Evolutionary conservation across 108 stramenopile genomes (phyloP), one percentile per base, ranked within the genome.

Genomic region (Nannochloropsis gaditana): DNA sequence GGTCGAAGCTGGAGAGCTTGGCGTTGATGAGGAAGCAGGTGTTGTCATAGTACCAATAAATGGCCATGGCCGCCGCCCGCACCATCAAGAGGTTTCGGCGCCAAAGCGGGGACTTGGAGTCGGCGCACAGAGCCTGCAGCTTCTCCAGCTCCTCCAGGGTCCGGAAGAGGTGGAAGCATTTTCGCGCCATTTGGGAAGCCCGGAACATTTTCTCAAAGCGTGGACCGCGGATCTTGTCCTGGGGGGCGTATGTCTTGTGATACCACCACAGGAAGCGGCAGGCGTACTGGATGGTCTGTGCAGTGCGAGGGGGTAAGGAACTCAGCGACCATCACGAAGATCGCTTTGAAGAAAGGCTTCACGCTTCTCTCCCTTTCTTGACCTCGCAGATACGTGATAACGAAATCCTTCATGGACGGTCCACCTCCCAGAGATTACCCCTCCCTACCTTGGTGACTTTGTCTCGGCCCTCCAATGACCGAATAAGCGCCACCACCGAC

Each of bases 131-230:
- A 8, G 80, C 80, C 31, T 41, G 80, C 41, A 81, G 41, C 80
- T 81, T 81, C 5, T 42, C 41, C 80, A 81, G 80, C 80, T 81
- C 80, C 80, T 81, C 80, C n/a, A 81, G 4, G 80, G 80, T 31
- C 5, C 41, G 21, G 41, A 42, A 31, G 41, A 81, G 41, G 80
- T 42, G 80, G 80, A 41, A 81, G 6, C 21, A 31, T 41, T 81
- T 41, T 5, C 41, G 41, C 2, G 41, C 80, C 19, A 31, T 42
- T 11, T 81, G 41, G 59, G 59, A 73, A n/a, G 59, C 59, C 15
- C 59, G 59, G 6, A 81, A 42, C 80, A 81, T 41, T 41, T 81
- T 81, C 80, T 41, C 41, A 5, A 31, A 81, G n/a, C 41, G 80
- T 41, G 80, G 21, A 11, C 21, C 41, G 6, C 80, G 80, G 41